These are phyloP conservation scores for Pseudogymnoascus sp. DNA, from an alignment of 2,329 filamentous ascomycete genomes.

Conservation along the genomic window DNA sequence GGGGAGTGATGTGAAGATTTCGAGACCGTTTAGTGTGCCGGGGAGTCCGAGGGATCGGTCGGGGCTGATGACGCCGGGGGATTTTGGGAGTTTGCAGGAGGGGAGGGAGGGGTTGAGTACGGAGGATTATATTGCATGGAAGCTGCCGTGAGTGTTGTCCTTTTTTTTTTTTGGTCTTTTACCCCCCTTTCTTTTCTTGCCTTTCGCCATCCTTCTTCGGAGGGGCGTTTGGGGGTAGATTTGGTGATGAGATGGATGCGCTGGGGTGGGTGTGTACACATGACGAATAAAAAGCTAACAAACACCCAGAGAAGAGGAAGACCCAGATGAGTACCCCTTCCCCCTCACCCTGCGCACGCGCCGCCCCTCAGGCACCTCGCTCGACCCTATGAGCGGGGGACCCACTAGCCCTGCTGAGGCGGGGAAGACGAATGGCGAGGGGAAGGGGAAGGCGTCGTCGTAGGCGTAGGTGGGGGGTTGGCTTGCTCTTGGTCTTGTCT, in stretches of 20 bases:
- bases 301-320: slow-evolving; percentile 75
- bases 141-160: slow-evolving; percentile 73
- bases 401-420: slow-evolving; percentile 25
- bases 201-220: no score
- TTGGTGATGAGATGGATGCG: no score
- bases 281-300: not conserved
- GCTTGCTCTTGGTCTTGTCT: no score
- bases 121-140: slow-evolving; percentile 98
- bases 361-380: not conserved
- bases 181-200: not conserved
- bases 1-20: slow-evolving; percentile 90
- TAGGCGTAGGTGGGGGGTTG: not conserved
- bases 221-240: not conserved
- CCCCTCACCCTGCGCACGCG: slow-evolving; percentile 52
- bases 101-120: slow-evolving; percentile 87
- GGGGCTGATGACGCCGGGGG: slow-evolving; percentile 98
- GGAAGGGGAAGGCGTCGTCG: not conserved
- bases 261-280: not conserved
- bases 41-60: slow-evolving; percentile 84
- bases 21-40: slow-evolving; percentile 85
- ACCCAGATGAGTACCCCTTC: slow-evolving; percentile 70
- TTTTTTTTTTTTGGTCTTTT: slow-evolving; percentile 36
- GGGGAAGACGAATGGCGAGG: not conserved
- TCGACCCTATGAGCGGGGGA: slow-evolving; percentile 12
- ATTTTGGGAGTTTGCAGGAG: slow-evolving; percentile 95